Conservation (phyloP, 2,329 filamentous ascomycete species). For the Albifimbria verrucaria region DNA sequence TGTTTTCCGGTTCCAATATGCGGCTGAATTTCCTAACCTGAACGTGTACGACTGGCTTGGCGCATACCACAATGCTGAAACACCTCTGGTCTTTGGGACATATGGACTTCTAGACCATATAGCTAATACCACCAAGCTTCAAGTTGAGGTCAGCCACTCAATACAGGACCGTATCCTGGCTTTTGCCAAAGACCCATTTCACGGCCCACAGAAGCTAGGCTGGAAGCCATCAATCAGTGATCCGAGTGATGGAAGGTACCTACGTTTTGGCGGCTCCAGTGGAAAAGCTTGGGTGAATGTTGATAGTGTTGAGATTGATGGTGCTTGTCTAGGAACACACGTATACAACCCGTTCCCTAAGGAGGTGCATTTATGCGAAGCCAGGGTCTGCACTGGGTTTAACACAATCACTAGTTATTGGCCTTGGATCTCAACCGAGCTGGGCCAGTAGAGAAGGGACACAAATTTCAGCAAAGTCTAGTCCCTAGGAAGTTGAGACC, state of each 20-base stretch:
- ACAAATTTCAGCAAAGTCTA: too few relatives aligned
- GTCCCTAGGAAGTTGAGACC: too few relatives aligned
- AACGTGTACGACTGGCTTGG: constrained; percentile 35
- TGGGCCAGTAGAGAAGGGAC: too few relatives aligned
- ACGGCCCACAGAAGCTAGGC: constrained; percentile 16
- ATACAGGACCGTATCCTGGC: constrained; percentile 23
- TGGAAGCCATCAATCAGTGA: constrained; percentile 9
- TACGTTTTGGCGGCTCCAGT: not conserved
- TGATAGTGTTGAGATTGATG: not conserved
- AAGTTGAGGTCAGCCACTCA: constrained; percentile 16
- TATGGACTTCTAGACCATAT: constrained; percentile 22
- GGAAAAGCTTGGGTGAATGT: not conserved
- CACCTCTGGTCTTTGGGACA: constrained; percentile 35
- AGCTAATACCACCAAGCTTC: constrained; percentile 16
- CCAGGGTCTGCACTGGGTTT: not conserved
- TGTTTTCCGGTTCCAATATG: constrained; percentile 37
- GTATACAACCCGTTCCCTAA: not conserved
- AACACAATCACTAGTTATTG: not conserved
- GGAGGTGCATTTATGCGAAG: too few relatives aligned
- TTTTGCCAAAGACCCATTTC: constrained; percentile 20
- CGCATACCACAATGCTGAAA: constrained; percentile 36
- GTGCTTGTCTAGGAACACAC: not conserved
- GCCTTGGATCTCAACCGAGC: too few relatives aligned
- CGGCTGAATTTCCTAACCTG: constrained; percentile 38
- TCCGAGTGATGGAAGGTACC: not conserved